phyloP scores from a whole-genome alignment of 2,329 filamentous ascomycete species.

The Colletotrichum tropicale region DNA sequence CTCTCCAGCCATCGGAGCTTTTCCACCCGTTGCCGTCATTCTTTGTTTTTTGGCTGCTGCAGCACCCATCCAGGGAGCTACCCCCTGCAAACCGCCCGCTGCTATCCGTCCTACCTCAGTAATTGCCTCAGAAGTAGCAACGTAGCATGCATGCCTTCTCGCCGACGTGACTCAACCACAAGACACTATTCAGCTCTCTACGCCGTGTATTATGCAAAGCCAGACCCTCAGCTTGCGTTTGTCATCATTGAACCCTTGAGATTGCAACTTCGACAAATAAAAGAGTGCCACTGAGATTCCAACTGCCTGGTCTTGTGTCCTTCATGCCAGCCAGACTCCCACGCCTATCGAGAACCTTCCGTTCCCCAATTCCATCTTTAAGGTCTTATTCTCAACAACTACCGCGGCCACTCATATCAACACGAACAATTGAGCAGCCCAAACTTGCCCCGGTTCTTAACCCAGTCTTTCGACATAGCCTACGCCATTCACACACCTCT shows the following conservation, averaged over 20 bases:
- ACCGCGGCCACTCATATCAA: neutral
- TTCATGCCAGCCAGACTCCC: constrained; percentile 18
- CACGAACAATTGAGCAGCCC: neutral
- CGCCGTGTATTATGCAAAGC: neutral
- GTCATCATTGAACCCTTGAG: neutral
- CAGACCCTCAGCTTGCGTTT: neutral
- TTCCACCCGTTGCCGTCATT: neutral
- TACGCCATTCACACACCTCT: neutral
- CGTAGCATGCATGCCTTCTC: neutral
- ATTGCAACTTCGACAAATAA: neutral
- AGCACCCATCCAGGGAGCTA: neutral
- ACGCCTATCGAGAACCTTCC: constrained; percentile 13
- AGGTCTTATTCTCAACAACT: neutral
- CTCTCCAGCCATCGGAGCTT: neutral
- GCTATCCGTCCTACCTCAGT: neutral
- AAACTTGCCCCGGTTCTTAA: neutral
- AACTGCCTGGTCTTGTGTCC: neutral
- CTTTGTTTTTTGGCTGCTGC: neutral
- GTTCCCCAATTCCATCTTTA: neutral
- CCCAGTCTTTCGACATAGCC: neutral
- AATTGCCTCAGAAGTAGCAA: constrained; percentile 5
- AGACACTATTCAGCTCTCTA: neutral
- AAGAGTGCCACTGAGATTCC: neutral
- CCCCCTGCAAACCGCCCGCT: neutral
- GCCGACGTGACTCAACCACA: constrained; percentile 15